A percentile compares a stretch with the other conserved stretches of the same genome.
These are phyloP conservation scores for Perkinsus marinus DNA, from an alignment of 169 alveolate species.

Conservation along the genomic window DNA sequence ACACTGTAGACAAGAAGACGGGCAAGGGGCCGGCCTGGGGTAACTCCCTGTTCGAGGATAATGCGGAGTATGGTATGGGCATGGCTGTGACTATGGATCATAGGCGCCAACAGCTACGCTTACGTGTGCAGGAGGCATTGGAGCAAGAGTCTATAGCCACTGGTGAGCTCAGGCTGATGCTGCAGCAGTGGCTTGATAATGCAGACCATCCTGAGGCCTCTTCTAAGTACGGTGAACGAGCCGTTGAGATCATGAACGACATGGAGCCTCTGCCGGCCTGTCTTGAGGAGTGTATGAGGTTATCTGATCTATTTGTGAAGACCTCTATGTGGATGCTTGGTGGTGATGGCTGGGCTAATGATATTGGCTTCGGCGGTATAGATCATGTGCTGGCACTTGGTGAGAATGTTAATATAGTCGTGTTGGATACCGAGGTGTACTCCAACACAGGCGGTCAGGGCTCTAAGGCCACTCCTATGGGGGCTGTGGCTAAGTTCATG, in stretches of 20 bases:
- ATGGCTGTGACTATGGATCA: constrained; percentile 24
- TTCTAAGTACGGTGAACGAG: not conserved
- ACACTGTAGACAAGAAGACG: constrained; percentile 16
- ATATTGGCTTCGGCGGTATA: constrained; percentile 43
- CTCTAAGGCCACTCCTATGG: constrained; percentile 46
- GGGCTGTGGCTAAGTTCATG: constrained; percentile 43
- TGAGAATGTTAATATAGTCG: constrained; percentile 27
- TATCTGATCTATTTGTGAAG: not conserved
- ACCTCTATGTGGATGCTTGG: constrained; percentile 13
- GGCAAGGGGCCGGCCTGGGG: constrained; percentile 51
- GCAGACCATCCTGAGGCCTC: not conserved
- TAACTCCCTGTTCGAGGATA: constrained; percentile 46
- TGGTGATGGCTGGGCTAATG: constrained; percentile 57
- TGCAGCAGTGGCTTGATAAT: not conserved
- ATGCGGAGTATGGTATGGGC: constrained; percentile 50
- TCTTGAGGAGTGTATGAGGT: not conserved
- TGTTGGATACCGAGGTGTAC: constrained; percentile 44
- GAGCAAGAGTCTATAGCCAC: not conserved
- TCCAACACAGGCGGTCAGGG: constrained; percentile 46
- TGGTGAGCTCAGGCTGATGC: not conserved
- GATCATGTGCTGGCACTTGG: constrained; percentile 32
- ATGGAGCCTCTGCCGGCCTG: not conserved
- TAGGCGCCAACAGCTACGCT: not conserved
- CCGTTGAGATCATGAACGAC: not conserved
- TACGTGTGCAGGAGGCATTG: not conserved